Base-by-base conservation (phyloP, 1,139 yeast genomes). In the Saccharomyces hybrid region DNA sequence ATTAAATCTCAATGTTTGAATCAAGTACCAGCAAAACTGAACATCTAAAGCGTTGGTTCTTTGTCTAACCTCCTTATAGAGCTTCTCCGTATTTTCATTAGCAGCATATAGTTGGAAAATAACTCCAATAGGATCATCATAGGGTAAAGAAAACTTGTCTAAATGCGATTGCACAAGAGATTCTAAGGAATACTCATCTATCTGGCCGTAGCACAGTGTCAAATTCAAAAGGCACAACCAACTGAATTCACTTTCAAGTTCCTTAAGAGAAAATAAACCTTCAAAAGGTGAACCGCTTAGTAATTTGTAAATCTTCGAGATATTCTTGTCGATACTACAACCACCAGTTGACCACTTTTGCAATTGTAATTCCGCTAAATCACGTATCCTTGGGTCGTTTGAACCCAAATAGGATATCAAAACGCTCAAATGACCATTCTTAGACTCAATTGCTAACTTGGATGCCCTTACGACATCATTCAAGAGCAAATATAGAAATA, bases 391-490 rank as follows among this genome's bases (percentile, higher is more conserved):
- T 0, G 76, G 75, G 61, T 84, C 87, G 59, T 85, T 83, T 0
- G 93, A 80, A 47, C 88, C 96, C 13, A 86, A 70, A 51, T 87
- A 71, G 0, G 96, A 78, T n/a, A 91, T 70, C 28, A 88, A 64
- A 0, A 81, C 82, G 0, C 96, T 82, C 38, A 91, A 70, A 67
- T 90, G 96, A 8, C 78, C 71, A 63, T 86, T 86, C 11, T 77
- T 77, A 0, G 85, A 70, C 25, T 77, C 73, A 4, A 83, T 70
- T 0, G 97, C 90, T 1, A 73, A 59, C 42, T 75, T 74, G 7
- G 86, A 76, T 0, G 98, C 97, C 32, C 75, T 74, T 9, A 77
- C 73, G 48, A 88, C 66, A 54, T 84, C 79, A 51, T 87, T 83
- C 4, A 80, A 75, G 49, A 84, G 75, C 11, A 90, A 64, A 30